These are phyloP conservation scores for Tolypocladium cylindrosporum DNA, from an alignment of 2,329 filamentous ascomycete species.

Conservation along the genomic window DNA sequence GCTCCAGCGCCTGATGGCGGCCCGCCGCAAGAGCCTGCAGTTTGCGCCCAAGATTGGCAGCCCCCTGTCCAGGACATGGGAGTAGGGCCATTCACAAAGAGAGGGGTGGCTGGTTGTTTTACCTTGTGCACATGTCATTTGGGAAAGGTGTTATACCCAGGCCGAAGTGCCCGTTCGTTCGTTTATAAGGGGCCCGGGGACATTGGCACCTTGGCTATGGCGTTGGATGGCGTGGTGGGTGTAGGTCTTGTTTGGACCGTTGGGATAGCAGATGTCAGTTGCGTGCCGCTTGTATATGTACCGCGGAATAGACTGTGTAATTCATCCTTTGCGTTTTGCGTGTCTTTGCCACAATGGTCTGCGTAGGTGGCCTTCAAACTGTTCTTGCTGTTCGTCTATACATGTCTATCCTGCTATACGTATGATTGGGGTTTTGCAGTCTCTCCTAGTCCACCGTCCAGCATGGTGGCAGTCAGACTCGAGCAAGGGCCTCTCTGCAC, in stretches of 20 bases:
- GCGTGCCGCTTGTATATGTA: background rate
- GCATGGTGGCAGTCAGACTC: background rate
- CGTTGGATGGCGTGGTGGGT: background rate
- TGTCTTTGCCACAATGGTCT: background rate
- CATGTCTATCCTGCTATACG: background rate
- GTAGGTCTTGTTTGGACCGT: background rate
- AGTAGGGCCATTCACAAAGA: constrained; percentile 5
- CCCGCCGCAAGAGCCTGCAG: constrained; percentile 66
- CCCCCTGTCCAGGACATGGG: constrained; percentile 53
- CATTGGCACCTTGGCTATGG: background rate
- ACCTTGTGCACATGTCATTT: background rate
- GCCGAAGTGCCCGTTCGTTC: background rate
- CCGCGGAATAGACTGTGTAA: background rate
- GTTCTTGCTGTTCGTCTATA: background rate
- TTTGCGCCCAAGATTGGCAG: constrained; percentile 68
- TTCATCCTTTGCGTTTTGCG: background rate
- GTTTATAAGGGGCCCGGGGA: background rate
- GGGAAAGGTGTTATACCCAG: background rate
- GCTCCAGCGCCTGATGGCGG: constrained; percentile 56
- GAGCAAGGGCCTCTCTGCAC: background rate
- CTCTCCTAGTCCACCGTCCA: too few relatives aligned
- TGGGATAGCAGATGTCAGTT: background rate
- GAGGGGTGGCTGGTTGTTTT: background rate
- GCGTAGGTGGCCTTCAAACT: background rate
- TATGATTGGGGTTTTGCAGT: background rate